Evolutionary conservation across 2,329 filamentous ascomycete species (phyloP).

Genomic region (Paraphaeosphaeria sporulosa): DNA sequence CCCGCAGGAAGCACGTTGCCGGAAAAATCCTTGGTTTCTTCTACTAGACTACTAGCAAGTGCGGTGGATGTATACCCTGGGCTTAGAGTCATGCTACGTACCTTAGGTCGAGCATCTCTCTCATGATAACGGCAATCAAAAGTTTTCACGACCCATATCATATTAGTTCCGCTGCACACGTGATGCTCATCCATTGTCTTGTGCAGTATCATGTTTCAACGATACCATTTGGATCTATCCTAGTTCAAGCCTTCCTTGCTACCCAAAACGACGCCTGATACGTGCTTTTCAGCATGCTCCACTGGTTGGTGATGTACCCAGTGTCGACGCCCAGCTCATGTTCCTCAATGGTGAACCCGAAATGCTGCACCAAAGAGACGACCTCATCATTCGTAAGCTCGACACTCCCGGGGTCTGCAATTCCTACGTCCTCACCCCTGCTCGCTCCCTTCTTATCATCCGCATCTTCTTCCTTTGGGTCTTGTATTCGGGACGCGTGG

Average conservation of each 20-base stretch:
- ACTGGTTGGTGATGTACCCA: conserved; percentile 85
- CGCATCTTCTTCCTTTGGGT: conserved; percentile 18
- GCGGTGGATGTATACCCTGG: conserved; percentile 41
- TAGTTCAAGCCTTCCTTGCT: conserved; percentile 69
- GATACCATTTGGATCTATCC: neutral
- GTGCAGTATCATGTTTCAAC: neutral
- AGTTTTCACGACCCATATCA: conserved; percentile 34
- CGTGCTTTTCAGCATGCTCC: conserved; percentile 84
- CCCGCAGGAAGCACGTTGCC: conserved; percentile 96
- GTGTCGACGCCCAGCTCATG: conserved; percentile 66
- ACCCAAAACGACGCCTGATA: conserved; percentile 88
- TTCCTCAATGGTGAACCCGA: conserved; percentile 79
- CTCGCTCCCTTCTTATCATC: conserved; percentile 39
- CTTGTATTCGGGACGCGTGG: conserved; percentile 77
- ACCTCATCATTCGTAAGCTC: conserved; percentile 93
- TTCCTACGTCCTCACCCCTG: conserved; percentile 60
- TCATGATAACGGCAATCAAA: conserved; percentile 43
- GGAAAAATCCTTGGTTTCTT: conserved; percentile 99
- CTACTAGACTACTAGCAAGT: conserved; percentile 88
- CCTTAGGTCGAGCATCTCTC: conserved; percentile 35
- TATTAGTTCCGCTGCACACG: neutral
- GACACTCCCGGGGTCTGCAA: conserved; percentile 87
- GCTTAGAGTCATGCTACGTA: conserved; percentile 32
- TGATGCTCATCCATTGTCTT: neutral
- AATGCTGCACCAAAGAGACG: conserved; percentile 71